Base-by-base conservation (phyloP, 2,329 filamentous ascomycete genomes). In the Eutypella sp. region DNA sequence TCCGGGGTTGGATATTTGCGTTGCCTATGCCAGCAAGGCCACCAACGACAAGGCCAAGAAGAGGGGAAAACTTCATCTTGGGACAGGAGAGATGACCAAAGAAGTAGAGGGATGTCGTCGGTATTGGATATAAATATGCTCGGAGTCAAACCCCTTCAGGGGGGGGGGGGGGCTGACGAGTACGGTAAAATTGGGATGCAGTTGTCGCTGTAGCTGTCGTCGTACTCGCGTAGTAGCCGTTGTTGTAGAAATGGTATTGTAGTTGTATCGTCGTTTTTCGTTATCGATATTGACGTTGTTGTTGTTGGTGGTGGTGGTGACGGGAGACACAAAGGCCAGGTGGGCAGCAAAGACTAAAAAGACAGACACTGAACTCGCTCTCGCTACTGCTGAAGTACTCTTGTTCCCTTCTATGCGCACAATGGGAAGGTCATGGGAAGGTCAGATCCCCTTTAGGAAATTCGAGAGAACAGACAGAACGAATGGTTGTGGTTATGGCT, bases 1-100 rank as follows among this genome's bases (percentile, higher is more conserved):
- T 79, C 57, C 87, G 85, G 51, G 75, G 71, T 41, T 74, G 71
- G 38, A 81, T 65, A 44, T 73, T 64, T 24, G 75, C 71, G 47
- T 72, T 67, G 49, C 73, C 66, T 59, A 75, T 59, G 48, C 66
- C 67, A 49, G 75, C 69, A 40, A 82, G 67, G 66, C 76, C 71
- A 45, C 60, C 57, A 40, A 56, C 51, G 25, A 74, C 64, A 41
- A 81, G 69, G 64, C 75, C 71, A 47, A 85, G 59, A 43, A 81
- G 56, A 49, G 77, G 71, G 49, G 68, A 60, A 51, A 73, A 55
- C 67, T 73, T 80, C 78, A 81, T 81, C 46, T 47, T 57, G 56
- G 51, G 25, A 29, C 13, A 29, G 25, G 25, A 7, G 25, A 29
- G 25, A 29, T 29, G n/a, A n/a, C n/a, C n/a, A n/a, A n/a, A 11